These are phyloP conservation scores for Aspergillus nanangensis DNA, from an alignment of 495 filamentous ascomycete genomes.

Conservation along the genomic window DNA sequence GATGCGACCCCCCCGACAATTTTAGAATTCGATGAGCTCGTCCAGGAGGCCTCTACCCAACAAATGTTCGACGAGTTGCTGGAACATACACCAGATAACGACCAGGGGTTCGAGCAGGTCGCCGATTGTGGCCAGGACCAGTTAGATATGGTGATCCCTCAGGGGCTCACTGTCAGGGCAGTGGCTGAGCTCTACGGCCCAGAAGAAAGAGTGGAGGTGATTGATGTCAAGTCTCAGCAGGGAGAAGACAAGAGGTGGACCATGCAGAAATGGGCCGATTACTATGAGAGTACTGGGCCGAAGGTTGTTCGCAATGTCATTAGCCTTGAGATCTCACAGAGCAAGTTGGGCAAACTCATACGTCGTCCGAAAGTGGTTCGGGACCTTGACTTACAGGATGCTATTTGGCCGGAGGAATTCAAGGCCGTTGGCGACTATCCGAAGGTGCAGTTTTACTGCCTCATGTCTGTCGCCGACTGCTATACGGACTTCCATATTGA, in stretches of 20 bases:
- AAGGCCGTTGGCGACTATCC: conserved; percentile 53
- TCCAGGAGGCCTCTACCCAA: conserved; percentile 32
- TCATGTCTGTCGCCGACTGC: conserved; percentile 77
- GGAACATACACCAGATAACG: conserved; percentile 32
- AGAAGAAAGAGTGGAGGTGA: conserved; percentile 64
- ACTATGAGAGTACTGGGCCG: conserved; percentile 62
- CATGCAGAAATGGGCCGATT: conserved; percentile 69
- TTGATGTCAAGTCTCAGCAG: conserved; percentile 73
- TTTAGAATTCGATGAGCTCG: conserved; percentile 27
- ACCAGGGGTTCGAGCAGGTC: conserved; percentile 39
- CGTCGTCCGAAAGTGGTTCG: conserved; percentile 66
- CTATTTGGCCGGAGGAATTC: conserved; percentile 65
- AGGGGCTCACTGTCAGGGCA: conserved; percentile 59
- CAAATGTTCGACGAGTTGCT: conserved; percentile 47
- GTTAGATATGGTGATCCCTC: conserved; percentile 71
- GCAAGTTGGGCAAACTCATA: conserved; percentile 60
- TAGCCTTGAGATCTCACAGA: conserved; percentile 70
- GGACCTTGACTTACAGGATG: conserved; percentile 67
- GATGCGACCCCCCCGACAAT: conserved; percentile 26
- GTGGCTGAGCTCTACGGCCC: conserved; percentile 65
- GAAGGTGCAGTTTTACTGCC: conserved; percentile 66
- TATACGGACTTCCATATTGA: conserved; percentile 82
- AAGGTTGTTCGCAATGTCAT: conserved; percentile 73
- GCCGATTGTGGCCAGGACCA: conserved; percentile 60
- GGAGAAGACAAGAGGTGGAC: conserved; percentile 66